phyloP scores from a whole-genome alignment of 2,329 filamentous ascomycete genomes.

The Byssochlamys sp. region DNA sequence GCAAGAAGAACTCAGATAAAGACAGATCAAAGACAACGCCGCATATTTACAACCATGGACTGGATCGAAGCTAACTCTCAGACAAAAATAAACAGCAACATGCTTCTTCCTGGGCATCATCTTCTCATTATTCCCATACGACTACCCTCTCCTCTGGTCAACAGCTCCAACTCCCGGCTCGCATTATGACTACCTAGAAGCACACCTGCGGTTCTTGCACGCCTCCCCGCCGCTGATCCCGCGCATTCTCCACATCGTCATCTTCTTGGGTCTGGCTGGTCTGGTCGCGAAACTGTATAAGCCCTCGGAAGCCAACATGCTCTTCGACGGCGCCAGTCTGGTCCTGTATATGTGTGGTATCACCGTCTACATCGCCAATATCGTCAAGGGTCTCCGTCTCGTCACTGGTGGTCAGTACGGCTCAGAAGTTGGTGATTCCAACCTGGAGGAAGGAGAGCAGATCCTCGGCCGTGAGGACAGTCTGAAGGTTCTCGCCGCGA shows the following conservation, averaged over 20 bases:
- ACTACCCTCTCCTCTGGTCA: constrained; percentile 42
- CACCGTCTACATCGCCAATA: constrained; percentile 89
- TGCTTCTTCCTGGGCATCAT: constrained; percentile 98
- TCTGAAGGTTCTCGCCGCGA: constrained; percentile 80
- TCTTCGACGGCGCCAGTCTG: constrained; percentile 71
- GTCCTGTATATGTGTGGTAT: constrained; percentile 75
- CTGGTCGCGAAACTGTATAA: constrained; percentile 93
- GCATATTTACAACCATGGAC: no score
- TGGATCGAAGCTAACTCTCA: not conserved
- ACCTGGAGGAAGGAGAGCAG: constrained; percentile 49
- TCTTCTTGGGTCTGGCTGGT: constrained; percentile 76
- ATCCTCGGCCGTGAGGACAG: constrained; percentile 77
- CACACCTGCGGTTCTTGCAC: constrained; percentile 83
- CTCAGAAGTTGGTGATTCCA: constrained; percentile 26
- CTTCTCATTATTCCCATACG: constrained; percentile 92
- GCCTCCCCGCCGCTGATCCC: constrained; percentile 82
- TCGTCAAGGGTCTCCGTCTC: constrained; percentile 83
- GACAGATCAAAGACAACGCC: no score
- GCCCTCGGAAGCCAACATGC: constrained; percentile 84
- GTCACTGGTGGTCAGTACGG: constrained; percentile 65
- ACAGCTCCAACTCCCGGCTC: constrained; percentile 32
- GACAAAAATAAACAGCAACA: constrained; percentile 47
- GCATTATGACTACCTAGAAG: constrained; percentile 78
- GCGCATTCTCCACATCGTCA: constrained; percentile 87
- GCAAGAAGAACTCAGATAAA: not conserved